Evolutionary conservation across 257 asterid genomes (phyloP), one percentile per base, ranked within the genome.

Genomic region (Solanum megistacrolobum): DNA sequence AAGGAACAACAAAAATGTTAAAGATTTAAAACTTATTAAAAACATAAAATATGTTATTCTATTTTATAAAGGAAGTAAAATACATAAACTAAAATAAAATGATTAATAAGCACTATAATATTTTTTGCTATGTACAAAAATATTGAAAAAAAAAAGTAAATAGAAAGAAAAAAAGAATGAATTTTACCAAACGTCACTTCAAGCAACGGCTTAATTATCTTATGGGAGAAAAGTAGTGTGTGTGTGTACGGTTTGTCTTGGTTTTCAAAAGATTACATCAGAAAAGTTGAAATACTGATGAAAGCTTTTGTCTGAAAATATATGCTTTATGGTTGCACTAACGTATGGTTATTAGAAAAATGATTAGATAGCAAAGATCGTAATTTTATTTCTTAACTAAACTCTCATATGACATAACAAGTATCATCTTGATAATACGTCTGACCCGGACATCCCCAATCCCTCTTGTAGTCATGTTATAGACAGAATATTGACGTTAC

Each of bases 401-500:
- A 62, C 1, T 55, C 3, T 1, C 6, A n/a, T 12, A 27, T 41
- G 14, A 43, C 48, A 43, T 3, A 43, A 43, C 16, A 27, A 68
- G 20, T 66, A 3, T 27, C 31, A 29, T 7, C 9, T 13, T 13
- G 23, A 69, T 29, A 0, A 69, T 69, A 4, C 4, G 23, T 27
- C 0, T 0, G 5, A 29, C 4, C 21, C 0, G 1, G 9, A 14
- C 23, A 7, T 0, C 16, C 4, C 3, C 12, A 7, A 62, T 2
- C 10, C 10, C 10, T 3, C 5, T 68, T 0, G 21, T 14, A 16
- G 1, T 3, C 36, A 29, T 69, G 38, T 6, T 1, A 69, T 7
- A 14, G 1, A 1, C 6, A 29, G 3, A 16, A 31, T 69, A 6
- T 69, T 29, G 12, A 0, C 1, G 0, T 14, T 69, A 29, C 6